Evolutionary conservation across 2,329 filamentous ascomycete species (phyloP), one percentile per base, ranked within the genome.

Genomic region (Diaporthe amygdali): DNA sequence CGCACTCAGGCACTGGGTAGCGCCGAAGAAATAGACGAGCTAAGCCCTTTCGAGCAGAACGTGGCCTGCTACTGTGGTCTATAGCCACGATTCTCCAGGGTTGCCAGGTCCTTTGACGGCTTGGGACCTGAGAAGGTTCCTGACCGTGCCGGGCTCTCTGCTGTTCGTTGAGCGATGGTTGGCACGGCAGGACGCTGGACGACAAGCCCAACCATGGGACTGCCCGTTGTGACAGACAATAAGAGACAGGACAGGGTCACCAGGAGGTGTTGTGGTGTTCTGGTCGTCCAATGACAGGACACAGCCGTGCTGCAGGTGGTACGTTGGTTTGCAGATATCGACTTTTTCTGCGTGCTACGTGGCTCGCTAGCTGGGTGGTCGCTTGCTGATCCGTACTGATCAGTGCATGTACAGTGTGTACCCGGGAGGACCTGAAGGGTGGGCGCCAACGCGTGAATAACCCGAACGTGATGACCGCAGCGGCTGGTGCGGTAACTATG

Each of bases 331-430:
- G 61, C 61, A 66, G 68, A 66, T 59, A 51, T 39, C 25, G 69
- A 49, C 10, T 72, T 61, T 55, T 64, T 44, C 56, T 70, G 71
- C 66, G 56, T 55, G 71, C 71, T 73, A 73, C 71, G 71, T 73
- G 71, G 71, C 71, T 73, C 71, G 64, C 69, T 67, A 73, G 59
- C 71, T n/a, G 47, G 37, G 54, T 27, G 6, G 64, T 69, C 71
- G 56, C 55, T 73, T 73, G 39, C 44, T 37, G 59, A 64, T 71
- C 56, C 30, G 41, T 59, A 59, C 63, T 51, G 64, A 56, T 20
- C 32, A 37, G 27, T 49, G 56, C 59, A 55, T 39, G 39, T 39
- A 52, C 32, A 37, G 59, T 47, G 22, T 39, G 41, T 56, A 34
- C 20, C 49, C 52, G 44, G 34, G 25, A 64, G 22, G 34, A 44